Percentiles rank a stretch among this genome's conserved stretches.
Evolutionary conservation across 2,329 filamentous ascomycete species (phyloP).

Genomic region (Alternaria ethzedia): DNA sequence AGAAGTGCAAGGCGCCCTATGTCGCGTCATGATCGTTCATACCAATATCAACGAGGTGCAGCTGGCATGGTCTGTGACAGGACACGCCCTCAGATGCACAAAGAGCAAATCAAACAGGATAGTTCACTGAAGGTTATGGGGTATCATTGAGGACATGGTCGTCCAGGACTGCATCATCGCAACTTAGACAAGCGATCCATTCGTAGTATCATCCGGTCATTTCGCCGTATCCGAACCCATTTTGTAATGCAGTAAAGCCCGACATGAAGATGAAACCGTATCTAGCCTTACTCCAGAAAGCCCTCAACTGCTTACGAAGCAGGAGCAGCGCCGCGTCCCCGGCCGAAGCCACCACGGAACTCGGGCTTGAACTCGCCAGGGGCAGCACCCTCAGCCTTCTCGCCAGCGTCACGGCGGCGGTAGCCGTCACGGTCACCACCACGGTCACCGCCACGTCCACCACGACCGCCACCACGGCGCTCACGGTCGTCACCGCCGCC

Average conservation of each 20-base stretch:
- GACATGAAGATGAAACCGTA: constrained; percentile 34
- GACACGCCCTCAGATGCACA: neutral
- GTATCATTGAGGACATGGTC: constrained; percentile 47
- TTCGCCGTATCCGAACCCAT: constrained; percentile 47
- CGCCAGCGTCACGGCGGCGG: constrained; percentile 79
- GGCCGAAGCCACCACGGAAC: constrained; percentile 54
- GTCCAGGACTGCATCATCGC: constrained; percentile 29
- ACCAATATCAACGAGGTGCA: neutral
- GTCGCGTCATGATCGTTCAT: too few relatives aligned
- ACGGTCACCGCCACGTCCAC: constrained; percentile 64
- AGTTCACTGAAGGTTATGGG: constrained; percentile 40
- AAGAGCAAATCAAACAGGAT: neutral
- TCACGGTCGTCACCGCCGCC: constrained; percentile 75
- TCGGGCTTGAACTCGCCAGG: constrained; percentile 53
- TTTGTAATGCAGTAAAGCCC: constrained; percentile 42
- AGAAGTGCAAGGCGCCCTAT: neutral
- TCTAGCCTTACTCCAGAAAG: constrained; percentile 28
- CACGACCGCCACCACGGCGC: constrained; percentile 75
- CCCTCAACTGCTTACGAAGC: constrained; percentile 41
- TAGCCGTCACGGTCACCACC: constrained; percentile 81
- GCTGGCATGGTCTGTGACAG: neutral
- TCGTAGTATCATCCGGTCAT: constrained; percentile 49
- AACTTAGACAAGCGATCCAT: constrained; percentile 40
- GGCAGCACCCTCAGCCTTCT: constrained; percentile 49
- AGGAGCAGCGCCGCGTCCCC: constrained; percentile 47